A percentile compares a stretch with the other conserved stretches of the same genome.
phyloP scores from a whole-genome alignment of 148 eudicot genomes.

The Rhododendron kiyosumense region DNA sequence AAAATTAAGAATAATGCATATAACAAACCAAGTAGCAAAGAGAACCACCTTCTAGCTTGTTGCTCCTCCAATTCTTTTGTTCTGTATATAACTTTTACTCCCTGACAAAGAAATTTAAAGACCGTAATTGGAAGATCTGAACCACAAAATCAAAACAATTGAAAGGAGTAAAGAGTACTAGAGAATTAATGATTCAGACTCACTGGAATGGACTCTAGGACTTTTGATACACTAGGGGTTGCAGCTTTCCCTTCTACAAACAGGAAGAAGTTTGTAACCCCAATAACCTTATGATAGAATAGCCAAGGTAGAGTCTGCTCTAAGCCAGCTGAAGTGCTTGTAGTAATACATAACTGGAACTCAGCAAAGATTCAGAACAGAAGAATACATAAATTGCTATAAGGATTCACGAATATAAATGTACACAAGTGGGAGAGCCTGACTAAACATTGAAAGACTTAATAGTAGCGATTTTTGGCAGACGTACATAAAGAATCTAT shows the following conservation, averaged over 20 bases:
- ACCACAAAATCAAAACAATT: not conserved
- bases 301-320: constrained; percentile 80
- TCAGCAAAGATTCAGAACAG: not conserved
- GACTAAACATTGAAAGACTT: not conserved
- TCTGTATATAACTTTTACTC: constrained; percentile 80
- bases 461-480: not conserved
- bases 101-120: constrained; percentile 32
- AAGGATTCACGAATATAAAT: not conserved
- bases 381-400: not conserved
- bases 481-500: not conserved
- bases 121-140: not conserved
- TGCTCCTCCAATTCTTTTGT: constrained; percentile 78
- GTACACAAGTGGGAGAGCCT: not conserved
- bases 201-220: constrained; percentile 62
- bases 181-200: constrained; percentile 18
- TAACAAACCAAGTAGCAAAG: not conserved
- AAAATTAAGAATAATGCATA: not conserved
- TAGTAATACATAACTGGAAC: constrained; percentile 59
- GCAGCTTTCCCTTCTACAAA: constrained; percentile 82
- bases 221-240: constrained; percentile 29
- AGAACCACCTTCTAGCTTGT: constrained; percentile 73
- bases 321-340: constrained; percentile 79
- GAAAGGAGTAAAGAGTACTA: not conserved
- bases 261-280: constrained; percentile 45
- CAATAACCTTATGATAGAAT: constrained; percentile 70